A percentile compares a stretch with the other conserved stretches of the same genome.
Conservation (phyloP, 306 rosid genomes). For the Quercus berberidifolia region DNA sequence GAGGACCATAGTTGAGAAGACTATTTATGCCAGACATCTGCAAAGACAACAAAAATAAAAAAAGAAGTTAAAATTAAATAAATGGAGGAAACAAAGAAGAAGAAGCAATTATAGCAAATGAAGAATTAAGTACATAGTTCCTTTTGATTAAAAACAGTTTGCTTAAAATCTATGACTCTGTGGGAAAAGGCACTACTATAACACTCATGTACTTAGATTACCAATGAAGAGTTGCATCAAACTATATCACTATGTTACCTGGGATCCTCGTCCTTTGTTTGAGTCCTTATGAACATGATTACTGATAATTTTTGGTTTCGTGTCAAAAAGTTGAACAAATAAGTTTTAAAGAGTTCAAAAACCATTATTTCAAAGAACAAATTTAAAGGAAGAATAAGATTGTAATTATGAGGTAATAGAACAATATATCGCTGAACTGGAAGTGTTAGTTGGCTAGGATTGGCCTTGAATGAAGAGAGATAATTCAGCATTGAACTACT, state of each 20-base stretch:
- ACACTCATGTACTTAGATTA: constrained; percentile 9
- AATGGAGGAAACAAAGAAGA: background rate
- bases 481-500: background rate
- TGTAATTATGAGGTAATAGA: background rate
- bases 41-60: background rate
- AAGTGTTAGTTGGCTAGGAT: background rate
- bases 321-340: background rate
- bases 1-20: constrained; percentile 67
- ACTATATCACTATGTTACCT: background rate
- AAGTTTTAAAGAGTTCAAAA: background rate
- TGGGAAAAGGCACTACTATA: background rate
- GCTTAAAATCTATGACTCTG: background rate
- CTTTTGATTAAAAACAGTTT: background rate
- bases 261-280: too few species aligned
- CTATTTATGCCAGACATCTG: constrained; percentile 77
- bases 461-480: background rate
- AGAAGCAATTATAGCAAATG: too few species aligned
- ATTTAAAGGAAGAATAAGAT: background rate
- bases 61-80: too few species aligned
- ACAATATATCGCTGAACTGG: background rate
- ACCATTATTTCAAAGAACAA: background rate
- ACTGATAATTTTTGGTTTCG: too few species aligned
- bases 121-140: background rate
- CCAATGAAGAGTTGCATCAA: background rate
- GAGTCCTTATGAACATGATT: background rate